Evolutionary conservation across 441 rosid species (phyloP).

Genomic region (Rhodomyrtus psidioides): DNA sequence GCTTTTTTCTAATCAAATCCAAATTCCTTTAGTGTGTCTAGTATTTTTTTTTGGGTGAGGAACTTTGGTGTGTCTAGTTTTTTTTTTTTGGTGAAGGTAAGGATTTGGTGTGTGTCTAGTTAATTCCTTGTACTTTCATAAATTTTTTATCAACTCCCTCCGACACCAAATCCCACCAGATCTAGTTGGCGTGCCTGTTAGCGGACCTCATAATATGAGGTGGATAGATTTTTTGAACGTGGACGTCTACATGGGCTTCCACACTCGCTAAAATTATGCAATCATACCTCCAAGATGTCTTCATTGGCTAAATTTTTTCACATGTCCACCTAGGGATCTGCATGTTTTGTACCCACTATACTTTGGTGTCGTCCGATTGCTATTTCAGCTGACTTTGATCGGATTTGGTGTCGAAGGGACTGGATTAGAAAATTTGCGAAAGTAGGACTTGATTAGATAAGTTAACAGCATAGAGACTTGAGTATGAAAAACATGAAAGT

Average conservation of each 20-base stretch:
- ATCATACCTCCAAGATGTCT: not conserved
- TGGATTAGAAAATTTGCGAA: not conserved
- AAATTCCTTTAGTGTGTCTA: not conserved
- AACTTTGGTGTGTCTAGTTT: too few species aligned
- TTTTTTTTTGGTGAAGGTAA: too few species aligned
- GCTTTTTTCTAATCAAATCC: not conserved
- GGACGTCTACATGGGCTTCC: not conserved
- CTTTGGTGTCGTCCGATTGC: not conserved
- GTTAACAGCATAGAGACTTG: not conserved
- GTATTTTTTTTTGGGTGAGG: too few species aligned
- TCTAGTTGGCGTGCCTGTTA: rapidly evolving
- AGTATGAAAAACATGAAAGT: not conserved
- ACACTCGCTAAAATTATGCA: not conserved
- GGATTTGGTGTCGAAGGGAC: not conserved
- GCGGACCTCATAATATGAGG: not conserved
- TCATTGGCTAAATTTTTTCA: not conserved
- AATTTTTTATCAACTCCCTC: not conserved
- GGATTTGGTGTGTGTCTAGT: not conserved
- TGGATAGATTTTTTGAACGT: not conserved
- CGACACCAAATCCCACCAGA: not conserved
- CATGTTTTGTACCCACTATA: not conserved
- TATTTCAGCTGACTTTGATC: not conserved
- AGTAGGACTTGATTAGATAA: not conserved
- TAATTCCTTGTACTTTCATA: not conserved
- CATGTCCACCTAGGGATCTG: not conserved